Conservation (phyloP, 2,329 filamentous ascomycete species). For the Lithohypha guttulata region DNA sequence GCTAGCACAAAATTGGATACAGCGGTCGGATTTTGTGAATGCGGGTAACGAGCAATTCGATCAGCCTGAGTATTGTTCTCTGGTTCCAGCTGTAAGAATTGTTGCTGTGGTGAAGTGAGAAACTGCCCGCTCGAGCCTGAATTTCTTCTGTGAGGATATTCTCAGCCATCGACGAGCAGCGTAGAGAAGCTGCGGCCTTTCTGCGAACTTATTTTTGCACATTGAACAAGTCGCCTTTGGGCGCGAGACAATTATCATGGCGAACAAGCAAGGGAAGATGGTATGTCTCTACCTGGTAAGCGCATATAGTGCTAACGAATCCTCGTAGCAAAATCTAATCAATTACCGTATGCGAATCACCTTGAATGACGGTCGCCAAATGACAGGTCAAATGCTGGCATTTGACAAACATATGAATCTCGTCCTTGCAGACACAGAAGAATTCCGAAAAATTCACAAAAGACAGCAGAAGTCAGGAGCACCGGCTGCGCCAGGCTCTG, state of each 20-base stretch:
- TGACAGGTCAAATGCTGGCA: slow-evolving; percentile 95
- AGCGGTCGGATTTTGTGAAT: no score
- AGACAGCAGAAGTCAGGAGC: slow-evolving; percentile 55
- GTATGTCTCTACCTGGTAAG: slow-evolving; percentile 47
- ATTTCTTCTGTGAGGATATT: slow-evolving; percentile 5
- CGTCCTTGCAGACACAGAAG: slow-evolving; percentile 95
- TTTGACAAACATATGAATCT: slow-evolving; percentile 99
- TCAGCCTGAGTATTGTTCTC: no score
- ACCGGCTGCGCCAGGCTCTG: slow-evolving; percentile 52
- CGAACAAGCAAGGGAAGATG: slow-evolving; percentile 99
- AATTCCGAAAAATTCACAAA: slow-evolving; percentile 82
- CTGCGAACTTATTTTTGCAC: slow-evolving; percentile 15
- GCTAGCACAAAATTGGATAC: no score
- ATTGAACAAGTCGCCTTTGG: slow-evolving; percentile 34
- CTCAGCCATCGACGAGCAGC: slow-evolving; percentile 19
- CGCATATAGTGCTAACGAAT: slow-evolving; percentile 25
- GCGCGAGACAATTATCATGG: slow-evolving; percentile 45
- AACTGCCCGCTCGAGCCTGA: slow-evolving; percentile 19
- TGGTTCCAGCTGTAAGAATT: no score
- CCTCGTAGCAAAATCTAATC: slow-evolving; percentile 60
- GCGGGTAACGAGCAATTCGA: no score
- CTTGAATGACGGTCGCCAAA: slow-evolving; percentile 85
- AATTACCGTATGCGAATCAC: slow-evolving; percentile 99
- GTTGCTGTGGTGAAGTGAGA: neutral
- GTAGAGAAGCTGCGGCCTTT: slow-evolving; percentile 19